Evolutionary conservation across 768 basidiomycete genomes (phyloP).

Genomic region (Naganishia vaughanmartiniae): DNA sequence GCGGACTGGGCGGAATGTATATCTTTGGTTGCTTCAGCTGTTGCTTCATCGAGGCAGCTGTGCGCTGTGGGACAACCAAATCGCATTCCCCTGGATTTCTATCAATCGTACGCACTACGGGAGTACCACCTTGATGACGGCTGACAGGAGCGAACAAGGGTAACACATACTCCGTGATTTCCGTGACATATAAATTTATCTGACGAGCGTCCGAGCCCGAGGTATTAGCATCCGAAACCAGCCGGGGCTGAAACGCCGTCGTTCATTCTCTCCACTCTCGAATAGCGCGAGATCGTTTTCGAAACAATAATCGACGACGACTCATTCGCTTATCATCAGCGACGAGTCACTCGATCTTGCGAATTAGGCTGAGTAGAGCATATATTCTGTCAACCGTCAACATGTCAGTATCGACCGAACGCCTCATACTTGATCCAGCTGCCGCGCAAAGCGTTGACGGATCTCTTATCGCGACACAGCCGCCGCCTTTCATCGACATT

Average conservation of each 20-base stretch:
- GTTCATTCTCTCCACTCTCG: background rate
- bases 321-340: background rate
- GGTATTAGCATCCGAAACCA: conserved; percentile 1
- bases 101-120: too few relatives aligned
- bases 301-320: conserved; percentile 1
- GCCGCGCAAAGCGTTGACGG: background rate
- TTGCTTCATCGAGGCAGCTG: too few relatives aligned
- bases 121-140: too few relatives aligned
- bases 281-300: conserved; percentile 7
- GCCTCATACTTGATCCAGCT: conserved; percentile 4
- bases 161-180: too few relatives aligned
- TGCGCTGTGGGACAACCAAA: too few relatives aligned
- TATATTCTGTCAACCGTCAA: background rate
- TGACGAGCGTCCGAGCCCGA: background rate
- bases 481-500: background rate
- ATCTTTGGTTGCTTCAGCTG: too few relatives aligned
- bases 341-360: background rate
- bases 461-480: background rate
- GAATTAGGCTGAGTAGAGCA: background rate
- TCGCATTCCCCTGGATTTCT: too few relatives aligned
- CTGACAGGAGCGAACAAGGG: too few relatives aligned
- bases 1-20: too few relatives aligned
- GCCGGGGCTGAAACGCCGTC: background rate
- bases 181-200: too few relatives aligned
- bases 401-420: conserved; percentile 20